Base-by-base conservation (phyloP, 1,139 yeast genomes). In the Geotrichum aggregatum region DNA sequence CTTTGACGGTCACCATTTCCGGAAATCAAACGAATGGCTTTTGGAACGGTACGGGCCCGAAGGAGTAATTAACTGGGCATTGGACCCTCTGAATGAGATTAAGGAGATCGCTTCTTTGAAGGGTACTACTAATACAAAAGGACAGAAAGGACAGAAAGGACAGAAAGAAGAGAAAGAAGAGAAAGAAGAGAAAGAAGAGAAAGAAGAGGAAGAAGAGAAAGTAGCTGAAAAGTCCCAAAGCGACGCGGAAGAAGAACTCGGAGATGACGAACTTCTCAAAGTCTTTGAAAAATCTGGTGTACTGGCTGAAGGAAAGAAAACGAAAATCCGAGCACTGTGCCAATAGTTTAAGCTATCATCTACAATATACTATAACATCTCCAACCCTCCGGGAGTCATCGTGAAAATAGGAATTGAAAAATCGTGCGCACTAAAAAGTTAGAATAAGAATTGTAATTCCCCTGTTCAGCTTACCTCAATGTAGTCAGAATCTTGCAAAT, bases 371-470 rank as follows among this genome's bases (percentile, higher is more conserved):
- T 5, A 88, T 70, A 1, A 91, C 73, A 63, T 88, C 92, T 1
- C 99, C 98, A 1, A 65, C 62, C 56, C 98, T 74, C 56, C 98
- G 75, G 45, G 71, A 63, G 65, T 94, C 98, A 86, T 97, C 95
- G 67, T 91, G 98, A 65, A 82, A 79, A 54, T 80, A 78, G 41
- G 89, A 79, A 61, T 92, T 92, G 74, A 87, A 91, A 54, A 86
- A 76, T 35, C 91, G 72, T 7, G 68, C 66, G 43, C 72, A 54
- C 46, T 49, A 31, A 21, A 34, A 10, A 18, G 30, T 58, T 56
- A 47, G 56, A 49, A 18, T 45, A n/a, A n/a, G n/a, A n/a, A n/a
- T n/a, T n/a, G n/a, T n/a, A n/a, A n/a, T n/a, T n/a, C n/a, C n/a
- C n/a, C n/a, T n/a, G n/a, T n/a, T n/a, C n/a, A 21, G 36, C 54